Evolutionary conservation across 768 basidiomycete genomes (phyloP).

Genomic region (Cytidiella melzeri): DNA sequence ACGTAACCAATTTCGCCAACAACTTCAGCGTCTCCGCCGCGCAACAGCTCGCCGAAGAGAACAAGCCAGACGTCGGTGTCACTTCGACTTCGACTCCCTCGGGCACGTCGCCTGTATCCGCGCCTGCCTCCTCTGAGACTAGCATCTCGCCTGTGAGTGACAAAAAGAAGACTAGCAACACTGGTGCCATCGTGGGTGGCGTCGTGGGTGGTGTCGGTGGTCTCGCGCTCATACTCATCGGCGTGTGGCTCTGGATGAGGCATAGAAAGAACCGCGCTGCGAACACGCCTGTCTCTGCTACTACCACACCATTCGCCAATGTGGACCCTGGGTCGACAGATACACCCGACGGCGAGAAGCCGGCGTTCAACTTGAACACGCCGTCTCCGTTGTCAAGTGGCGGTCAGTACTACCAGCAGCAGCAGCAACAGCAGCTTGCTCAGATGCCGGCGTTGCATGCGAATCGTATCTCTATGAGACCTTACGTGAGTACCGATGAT

Average conservation of each 20-base stretch:
- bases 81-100: neutral
- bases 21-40: conserved; percentile 8
- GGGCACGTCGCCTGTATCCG: neutral
- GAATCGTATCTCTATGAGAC: neutral
- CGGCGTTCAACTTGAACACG: neutral
- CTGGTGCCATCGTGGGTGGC: conserved; percentile 12
- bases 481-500: conserved; percentile 1
- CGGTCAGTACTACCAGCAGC: neutral
- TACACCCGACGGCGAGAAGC: conserved; percentile 8
- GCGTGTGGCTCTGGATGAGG: conserved; percentile 1
- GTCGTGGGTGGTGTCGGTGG: conserved; percentile 8
- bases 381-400: neutral
- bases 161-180: conserved; percentile 2
- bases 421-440: neutral
- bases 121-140: too few species aligned
- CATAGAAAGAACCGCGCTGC: neutral
- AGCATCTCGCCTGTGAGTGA: neutral
- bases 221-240: neutral
- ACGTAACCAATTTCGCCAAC: conserved; percentile 34
- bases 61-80: conserved; percentile 1
- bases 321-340: neutral
- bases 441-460: neutral
- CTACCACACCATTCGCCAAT: neutral
- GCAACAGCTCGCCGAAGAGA: neutral
- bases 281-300: neutral